phyloP scores from a whole-genome alignment of 1,284 basidiomycete genomes.

The Pseudozyma sp. region DNA sequence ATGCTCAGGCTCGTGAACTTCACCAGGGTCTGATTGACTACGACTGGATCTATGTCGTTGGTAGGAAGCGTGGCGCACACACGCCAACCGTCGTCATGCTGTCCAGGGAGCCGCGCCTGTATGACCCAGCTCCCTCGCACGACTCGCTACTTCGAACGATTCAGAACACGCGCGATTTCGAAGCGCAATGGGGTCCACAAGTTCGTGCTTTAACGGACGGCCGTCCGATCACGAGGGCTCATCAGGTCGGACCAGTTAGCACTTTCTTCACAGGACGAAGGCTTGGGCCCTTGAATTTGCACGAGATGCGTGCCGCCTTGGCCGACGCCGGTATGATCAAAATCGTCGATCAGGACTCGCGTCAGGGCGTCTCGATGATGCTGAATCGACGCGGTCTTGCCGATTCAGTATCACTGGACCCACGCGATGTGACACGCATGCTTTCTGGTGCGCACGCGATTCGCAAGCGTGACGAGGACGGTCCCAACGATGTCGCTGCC shows the following conservation, averaged over 20 bases:
- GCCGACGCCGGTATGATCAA: too few species aligned
- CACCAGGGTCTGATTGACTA: not conserved
- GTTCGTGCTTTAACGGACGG: not conserved
- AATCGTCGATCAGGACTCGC: too few species aligned
- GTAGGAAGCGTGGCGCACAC: not conserved
- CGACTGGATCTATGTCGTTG: not conserved
- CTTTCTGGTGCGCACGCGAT: not conserved
- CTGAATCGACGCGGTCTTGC: too few species aligned
- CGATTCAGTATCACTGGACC: too few species aligned
- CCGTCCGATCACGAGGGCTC: not conserved
- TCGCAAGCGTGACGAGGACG: not conserved
- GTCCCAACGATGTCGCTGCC: too few species aligned
- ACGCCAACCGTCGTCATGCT: not conserved
- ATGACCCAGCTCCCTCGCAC: too few species aligned
- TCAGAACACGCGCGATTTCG: not conserved
- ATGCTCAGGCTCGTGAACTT: not conserved
- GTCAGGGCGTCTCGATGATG: too few species aligned
- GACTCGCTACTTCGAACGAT: not conserved
- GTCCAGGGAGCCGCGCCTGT: not conserved
- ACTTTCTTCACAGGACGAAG: too few species aligned
- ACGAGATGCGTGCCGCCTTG: too few species aligned
- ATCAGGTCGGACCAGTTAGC: too few species aligned
- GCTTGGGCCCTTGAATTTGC: too few species aligned
- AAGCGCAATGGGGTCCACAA: not conserved
- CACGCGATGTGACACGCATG: too few species aligned